Percentiles rank a stretch among this genome's conserved stretches.
Evolutionary conservation across 371 early-diverging fungal species (phyloP).

Genomic region (Basidiobolus meristosporus): DNA sequence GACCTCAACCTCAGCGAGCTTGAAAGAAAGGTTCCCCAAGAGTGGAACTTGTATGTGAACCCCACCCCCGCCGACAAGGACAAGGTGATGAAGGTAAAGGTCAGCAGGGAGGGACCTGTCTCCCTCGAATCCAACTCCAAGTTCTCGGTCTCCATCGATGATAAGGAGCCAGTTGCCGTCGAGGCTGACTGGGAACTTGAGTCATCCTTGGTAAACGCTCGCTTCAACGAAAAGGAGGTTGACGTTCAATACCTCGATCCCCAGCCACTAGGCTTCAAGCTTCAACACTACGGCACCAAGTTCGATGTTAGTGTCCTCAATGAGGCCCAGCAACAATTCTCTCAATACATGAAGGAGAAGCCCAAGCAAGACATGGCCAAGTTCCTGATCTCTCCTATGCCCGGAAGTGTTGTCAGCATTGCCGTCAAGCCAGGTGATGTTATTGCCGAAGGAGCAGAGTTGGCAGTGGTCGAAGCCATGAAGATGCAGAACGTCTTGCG

Average conservation of each 20-base stretch:
- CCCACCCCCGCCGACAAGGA: slow-evolving; percentile 26
- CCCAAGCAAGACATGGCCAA: slow-evolving; percentile 46
- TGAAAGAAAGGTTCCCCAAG: slow-evolving; percentile 5
- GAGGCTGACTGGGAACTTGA: slow-evolving; percentile 51
- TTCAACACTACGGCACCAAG: slow-evolving; percentile 75
- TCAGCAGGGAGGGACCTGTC: background rate
- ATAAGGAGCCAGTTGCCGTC: slow-evolving; percentile 17
- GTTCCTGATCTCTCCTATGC: slow-evolving; percentile 79
- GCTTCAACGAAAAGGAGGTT: slow-evolving; percentile 9
- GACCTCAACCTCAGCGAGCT: slow-evolving; percentile 7
- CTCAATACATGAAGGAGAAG: slow-evolving; percentile 56
- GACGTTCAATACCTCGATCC: slow-evolving; percentile 66
- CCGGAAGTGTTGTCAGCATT: slow-evolving; percentile 72
- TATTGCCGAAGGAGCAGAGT: slow-evolving; percentile 64
- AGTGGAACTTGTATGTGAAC: slow-evolving; percentile 32
- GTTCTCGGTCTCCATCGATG: slow-evolving; percentile 12
- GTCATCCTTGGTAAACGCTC: slow-evolving; percentile 44
- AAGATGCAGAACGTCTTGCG: slow-evolving; percentile 94
- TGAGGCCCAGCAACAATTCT: slow-evolving; percentile 34
- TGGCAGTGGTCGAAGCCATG: slow-evolving; percentile 93
- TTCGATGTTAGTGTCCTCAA: slow-evolving; percentile 47
- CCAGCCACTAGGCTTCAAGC: slow-evolving; percentile 47
- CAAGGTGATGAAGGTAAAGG: slow-evolving; percentile 12
- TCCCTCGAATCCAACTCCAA: background rate
- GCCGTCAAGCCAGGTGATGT: slow-evolving; percentile 69